Evolutionary conservation across 2,329 filamentous ascomycete species (phyloP).

Genomic region (Nigrospora osmanthi): DNA sequence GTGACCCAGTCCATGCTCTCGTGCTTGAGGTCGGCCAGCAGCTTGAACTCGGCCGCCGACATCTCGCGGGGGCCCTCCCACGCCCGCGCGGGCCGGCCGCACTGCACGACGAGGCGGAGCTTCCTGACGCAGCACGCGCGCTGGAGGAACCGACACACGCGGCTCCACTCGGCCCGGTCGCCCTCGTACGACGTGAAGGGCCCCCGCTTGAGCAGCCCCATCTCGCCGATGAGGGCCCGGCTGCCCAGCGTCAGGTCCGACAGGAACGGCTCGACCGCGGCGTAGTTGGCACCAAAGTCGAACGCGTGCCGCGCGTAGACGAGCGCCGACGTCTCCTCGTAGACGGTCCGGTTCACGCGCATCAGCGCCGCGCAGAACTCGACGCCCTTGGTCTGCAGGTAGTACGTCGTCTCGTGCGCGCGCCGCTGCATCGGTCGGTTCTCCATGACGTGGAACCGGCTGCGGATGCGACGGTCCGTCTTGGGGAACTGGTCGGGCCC

Average conservation of each 20-base stretch:
- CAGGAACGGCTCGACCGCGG: constrained; percentile 53
- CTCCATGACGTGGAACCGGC: constrained; percentile 33
- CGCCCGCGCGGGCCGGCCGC: constrained; percentile 36
- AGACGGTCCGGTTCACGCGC: constrained; percentile 35
- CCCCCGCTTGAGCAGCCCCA: constrained; percentile 48
- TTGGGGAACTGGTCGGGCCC: constrained; percentile 13
- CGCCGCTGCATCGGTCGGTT: constrained; percentile 26
- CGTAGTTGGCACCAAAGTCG: constrained; percentile 51
- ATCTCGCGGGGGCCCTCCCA: constrained; percentile 43
- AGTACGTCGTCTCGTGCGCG: constrained; percentile 47
- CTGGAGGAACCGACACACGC: constrained; percentile 40
- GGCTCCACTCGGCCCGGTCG: constrained; percentile 46
- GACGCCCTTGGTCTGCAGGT: constrained; percentile 30
- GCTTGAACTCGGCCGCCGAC: constrained; percentile 35
- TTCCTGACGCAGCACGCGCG: constrained; percentile 28
- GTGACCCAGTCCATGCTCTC: constrained; percentile 50
- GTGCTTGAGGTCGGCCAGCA: constrained; percentile 33
- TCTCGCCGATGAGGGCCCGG: constrained; percentile 35
- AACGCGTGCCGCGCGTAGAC: constrained; percentile 50
- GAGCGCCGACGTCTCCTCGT: constrained; percentile 46
- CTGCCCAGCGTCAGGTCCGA: constrained; percentile 43
- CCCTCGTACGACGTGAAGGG: constrained; percentile 45
- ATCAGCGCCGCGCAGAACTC: constrained; percentile 36
- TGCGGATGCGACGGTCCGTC: constrained; percentile 15
- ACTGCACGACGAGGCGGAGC: constrained; percentile 44